Evolutionary conservation across 805 yeast species (phyloP).

Genomic region (Sugiyamaella valdiviana): DNA sequence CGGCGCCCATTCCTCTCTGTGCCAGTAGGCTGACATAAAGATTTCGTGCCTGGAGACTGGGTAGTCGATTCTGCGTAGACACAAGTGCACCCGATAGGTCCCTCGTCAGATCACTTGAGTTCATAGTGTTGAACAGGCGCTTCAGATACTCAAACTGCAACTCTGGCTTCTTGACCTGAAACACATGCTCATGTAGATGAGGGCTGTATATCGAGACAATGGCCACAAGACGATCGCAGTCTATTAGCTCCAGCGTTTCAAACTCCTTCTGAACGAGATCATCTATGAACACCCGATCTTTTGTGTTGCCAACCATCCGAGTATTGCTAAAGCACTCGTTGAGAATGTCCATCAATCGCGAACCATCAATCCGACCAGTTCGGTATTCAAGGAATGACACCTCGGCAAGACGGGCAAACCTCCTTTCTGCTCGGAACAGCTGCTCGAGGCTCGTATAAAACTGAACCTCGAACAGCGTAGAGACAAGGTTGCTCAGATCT

Average conservation of each 20-base stretch:
- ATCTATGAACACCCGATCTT: slow-evolving; percentile 24
- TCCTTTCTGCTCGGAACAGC: slow-evolving; percentile 49
- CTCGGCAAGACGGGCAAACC: slow-evolving; percentile 47
- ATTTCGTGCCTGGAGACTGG: slow-evolving; percentile 15
- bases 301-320: background rate
- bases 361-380: slow-evolving; percentile 2
- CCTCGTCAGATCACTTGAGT: slow-evolving; percentile 2
- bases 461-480: slow-evolving; percentile 46
- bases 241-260: slow-evolving; percentile 23
- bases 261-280: slow-evolving; percentile 29
- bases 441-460: slow-evolving; percentile 55
- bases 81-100: background rate
- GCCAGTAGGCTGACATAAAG: slow-evolving; percentile 19
- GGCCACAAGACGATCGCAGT: slow-evolving; percentile 34
- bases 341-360: slow-evolving; percentile 14
- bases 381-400: slow-evolving; percentile 39
- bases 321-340: slow-evolving; percentile 17
- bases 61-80: slow-evolving; percentile 3
- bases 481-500: slow-evolving; percentile 43
- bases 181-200: slow-evolving; percentile 35
- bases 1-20: slow-evolving; percentile 19
- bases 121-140: slow-evolving; percentile 13
- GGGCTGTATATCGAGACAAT: slow-evolving; percentile 37
- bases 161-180: slow-evolving; percentile 28
- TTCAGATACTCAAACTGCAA: slow-evolving; percentile 23